Percentiles rank a stretch among this genome's conserved stretches.
These are phyloP conservation scores for Paxillus ammoniavirescens DNA, from an alignment of 768 basidiomycete species.

Conservation along the genomic window DNA sequence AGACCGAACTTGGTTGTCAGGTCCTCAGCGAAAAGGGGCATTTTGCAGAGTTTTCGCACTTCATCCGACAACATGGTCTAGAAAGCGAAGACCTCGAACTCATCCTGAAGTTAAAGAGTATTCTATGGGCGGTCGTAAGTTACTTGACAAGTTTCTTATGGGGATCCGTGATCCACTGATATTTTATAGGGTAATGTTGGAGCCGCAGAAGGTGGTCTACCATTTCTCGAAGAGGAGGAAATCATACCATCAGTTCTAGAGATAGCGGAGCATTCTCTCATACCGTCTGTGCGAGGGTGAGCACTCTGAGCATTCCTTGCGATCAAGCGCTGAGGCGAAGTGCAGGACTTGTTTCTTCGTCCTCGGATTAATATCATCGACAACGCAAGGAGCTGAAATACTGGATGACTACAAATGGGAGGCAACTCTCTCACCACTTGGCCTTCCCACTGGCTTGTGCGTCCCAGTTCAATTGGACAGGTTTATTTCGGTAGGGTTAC, in stretches of 20 bases:
- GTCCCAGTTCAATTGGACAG: slow-evolving; percentile 81
- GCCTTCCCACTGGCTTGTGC: slow-evolving; percentile 86
- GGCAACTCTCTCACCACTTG: slow-evolving; percentile 82
- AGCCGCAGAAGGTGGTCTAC: slow-evolving; percentile 85
- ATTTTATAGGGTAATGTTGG: slow-evolving; percentile 84
- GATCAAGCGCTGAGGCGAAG: slow-evolving; percentile 11
- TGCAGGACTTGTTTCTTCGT: slow-evolving; percentile 94
- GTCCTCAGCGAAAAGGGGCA: slow-evolving; percentile 89
- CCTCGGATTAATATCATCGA: slow-evolving; percentile 88
- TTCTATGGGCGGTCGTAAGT: slow-evolving; percentile 94
- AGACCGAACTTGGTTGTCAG: slow-evolving; percentile 92
- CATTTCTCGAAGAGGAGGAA: slow-evolving; percentile 93
- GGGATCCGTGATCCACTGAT: not conserved
- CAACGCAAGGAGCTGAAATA: slow-evolving; percentile 89
- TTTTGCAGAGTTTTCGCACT: slow-evolving; percentile 86
- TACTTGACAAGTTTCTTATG: not conserved
- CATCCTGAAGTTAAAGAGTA: slow-evolving; percentile 89
- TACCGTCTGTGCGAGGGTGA: slow-evolving; percentile 92
- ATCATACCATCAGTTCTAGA: slow-evolving; percentile 87
- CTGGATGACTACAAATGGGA: slow-evolving; percentile 94
- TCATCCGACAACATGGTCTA: slow-evolving; percentile 82
- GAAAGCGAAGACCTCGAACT: slow-evolving; percentile 83
- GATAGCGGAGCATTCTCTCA: slow-evolving; percentile 85
- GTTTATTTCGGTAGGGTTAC: slow-evolving; percentile 63
- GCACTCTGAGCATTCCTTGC: slow-evolving; percentile 21